These are phyloP conservation scores for Coriaria nepalensis DNA, from an alignment of 306 rosid genomes.

Conservation along the genomic window DNA sequence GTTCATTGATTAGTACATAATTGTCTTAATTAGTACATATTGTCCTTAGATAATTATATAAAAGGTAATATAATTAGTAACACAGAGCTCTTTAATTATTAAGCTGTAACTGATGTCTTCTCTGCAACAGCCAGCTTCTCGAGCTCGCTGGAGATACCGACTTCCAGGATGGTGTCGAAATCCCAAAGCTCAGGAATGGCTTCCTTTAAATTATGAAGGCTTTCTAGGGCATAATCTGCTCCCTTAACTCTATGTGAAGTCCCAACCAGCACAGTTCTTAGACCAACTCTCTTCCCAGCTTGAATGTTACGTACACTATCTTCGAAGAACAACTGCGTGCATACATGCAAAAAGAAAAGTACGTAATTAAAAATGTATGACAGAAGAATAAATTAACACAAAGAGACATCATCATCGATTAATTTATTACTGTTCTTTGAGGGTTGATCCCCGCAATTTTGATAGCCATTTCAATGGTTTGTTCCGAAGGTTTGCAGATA, in stretches of 20 bases:
- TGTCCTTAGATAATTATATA: too few species aligned
- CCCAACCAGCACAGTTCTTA: constrained; percentile 81
- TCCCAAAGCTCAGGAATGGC: constrained; percentile 85
- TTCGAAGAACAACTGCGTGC: constrained; percentile 91
- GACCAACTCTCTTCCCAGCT: constrained; percentile 79
- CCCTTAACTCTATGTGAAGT: constrained; percentile 66
- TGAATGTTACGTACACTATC: constrained; percentile 76
- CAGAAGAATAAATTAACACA: too few species aligned
- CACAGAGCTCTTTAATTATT: too few species aligned
- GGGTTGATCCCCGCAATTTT: constrained; percentile 59
- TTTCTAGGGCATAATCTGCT: constrained; percentile 81
- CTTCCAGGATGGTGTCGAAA: constrained; percentile 45
- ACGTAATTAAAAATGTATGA: too few species aligned
- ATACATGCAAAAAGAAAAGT: too few species aligned
- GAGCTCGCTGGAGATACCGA: constrained; percentile 46
- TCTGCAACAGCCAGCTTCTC: too few species aligned
- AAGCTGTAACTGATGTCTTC: constrained; percentile 79
- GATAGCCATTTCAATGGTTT: constrained; percentile 59
- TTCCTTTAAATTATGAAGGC: constrained; percentile 80
- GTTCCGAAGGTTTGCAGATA: constrained; percentile 70
- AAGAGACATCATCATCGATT: too few species aligned
- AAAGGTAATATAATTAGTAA: too few species aligned
- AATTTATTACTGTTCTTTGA: constrained; percentile 65
- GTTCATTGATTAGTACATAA: too few species aligned
- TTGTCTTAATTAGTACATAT: too few species aligned